Evolutionary conservation across 257 asterid species (phyloP), one percentile per base, ranked within the genome.

Genomic region (Echites panduratus): DNA sequence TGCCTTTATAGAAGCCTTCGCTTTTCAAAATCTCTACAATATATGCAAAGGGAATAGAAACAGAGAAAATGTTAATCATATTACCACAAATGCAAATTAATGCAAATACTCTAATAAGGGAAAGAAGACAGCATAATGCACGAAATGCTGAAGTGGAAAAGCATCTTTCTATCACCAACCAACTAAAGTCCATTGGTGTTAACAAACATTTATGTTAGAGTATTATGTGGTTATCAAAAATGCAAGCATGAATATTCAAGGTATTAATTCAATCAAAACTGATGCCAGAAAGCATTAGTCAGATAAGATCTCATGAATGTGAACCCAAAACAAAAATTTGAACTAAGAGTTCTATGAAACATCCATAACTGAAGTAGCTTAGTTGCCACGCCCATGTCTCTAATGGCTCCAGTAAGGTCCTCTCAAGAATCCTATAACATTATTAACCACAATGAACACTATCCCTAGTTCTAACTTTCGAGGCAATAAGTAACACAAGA

Each of bases 21-120:
- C 44, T 64, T 35, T 45, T 53, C 58, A 56, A 50, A 65, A 54
- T 56, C 49, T 81, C 92, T 85, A 87, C 52, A 62, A 26, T n/a
- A 66, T 45, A 12, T 27, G 17, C 48, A 22, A n/a, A 32, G 14
- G 54, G 35, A 57, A 67, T n/a, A 43, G 20, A 67, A 22, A 40
- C 57, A 41, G 12, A 52, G 43, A 35, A 66, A 52, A 11, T 53
- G 9, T 26, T 16, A 64, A 10, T 2, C 14, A 64, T 20, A 64
- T 2, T 7, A 38, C 48, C 7, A 19, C 22, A 9, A 35, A 35
- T 14, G 24, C 22, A 12, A 35, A 63, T 59, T 2, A 29, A 61
- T n/a, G 35, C 5, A 8, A 0, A 59, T 16, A 44, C 49, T 38
- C 69, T 0, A 40, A 38, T 19, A 19, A 20, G 24, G 44, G 17